Evolutionary conservation across 192 early-diverging fungal genomes (phyloP).

Genomic region (Backusella sp.): DNA sequence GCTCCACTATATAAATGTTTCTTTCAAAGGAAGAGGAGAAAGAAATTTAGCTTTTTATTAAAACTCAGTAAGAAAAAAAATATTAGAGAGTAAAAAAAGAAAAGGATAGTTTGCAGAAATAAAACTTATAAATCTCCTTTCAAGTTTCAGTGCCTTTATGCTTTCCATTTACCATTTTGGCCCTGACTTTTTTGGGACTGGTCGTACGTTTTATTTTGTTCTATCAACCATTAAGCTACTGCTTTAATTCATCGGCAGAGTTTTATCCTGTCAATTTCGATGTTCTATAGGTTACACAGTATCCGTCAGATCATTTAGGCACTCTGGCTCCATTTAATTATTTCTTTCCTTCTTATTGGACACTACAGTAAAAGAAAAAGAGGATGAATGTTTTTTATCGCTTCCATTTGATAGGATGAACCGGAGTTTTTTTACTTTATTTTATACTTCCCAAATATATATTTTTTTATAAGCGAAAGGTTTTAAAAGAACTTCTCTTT

Average conservation of each 20-base stretch:
- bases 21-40: background rate
- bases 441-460: background rate
- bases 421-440: background rate
- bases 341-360: background rate
- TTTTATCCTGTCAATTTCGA: background rate
- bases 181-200: background rate
- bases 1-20: slow-evolving; percentile 5
- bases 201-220: background rate
- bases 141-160: slow-evolving; percentile 4
- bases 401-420: background rate
- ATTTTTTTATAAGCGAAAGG: background rate
- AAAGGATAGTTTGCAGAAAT: background rate
- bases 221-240: background rate
- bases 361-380: background rate
- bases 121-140: background rate
- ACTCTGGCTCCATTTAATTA: background rate
- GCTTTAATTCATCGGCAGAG: background rate
- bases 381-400: background rate
- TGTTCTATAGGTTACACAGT: background rate
- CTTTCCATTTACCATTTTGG: background rate
- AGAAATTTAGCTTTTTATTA: background rate
- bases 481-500: slow-evolving; percentile 2
- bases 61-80: slow-evolving; percentile 1
- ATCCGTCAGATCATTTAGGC: background rate
- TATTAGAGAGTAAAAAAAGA: background rate